These are phyloP conservation scores for Talaromyces trachyspermus DNA, from an alignment of 495 filamentous ascomycete species.

Conservation along the genomic window DNA sequence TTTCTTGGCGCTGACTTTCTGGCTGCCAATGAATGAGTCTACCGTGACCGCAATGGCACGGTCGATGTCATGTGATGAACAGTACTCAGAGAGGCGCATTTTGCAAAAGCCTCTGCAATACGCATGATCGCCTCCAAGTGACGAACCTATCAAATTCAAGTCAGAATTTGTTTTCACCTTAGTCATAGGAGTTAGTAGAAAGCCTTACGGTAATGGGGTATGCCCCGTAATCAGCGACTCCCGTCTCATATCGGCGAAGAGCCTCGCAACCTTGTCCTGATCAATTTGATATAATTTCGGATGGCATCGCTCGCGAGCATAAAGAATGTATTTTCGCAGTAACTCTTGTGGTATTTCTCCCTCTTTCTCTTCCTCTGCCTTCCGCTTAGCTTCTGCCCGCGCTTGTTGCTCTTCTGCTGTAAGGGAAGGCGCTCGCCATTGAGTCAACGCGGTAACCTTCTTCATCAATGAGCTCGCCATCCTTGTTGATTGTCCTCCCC, in stretches of 20 bases:
- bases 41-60: slow-evolving; percentile 95
- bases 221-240: slow-evolving; percentile 89
- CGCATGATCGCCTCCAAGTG: slow-evolving; percentile 97
- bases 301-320: slow-evolving; percentile 80
- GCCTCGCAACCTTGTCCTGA: slow-evolving; percentile 87
- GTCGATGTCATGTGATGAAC: slow-evolving; percentile 82
- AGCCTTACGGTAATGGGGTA: slow-evolving; percentile 92
- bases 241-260: slow-evolving; percentile 94
- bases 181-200: background rate
- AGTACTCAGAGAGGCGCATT: slow-evolving; percentile 93
- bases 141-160: slow-evolving; percentile 59
- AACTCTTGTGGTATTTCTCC: slow-evolving; percentile 87
- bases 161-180: background rate
- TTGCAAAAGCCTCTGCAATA: slow-evolving; percentile 89
- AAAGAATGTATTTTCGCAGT: slow-evolving; percentile 94
- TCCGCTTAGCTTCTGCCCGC: slow-evolving; percentile 32
- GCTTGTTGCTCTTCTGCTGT: slow-evolving; percentile 27
- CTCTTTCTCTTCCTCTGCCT: slow-evolving; percentile 52
- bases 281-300: slow-evolving; percentile 98
- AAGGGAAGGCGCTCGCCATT: slow-evolving; percentile 29
- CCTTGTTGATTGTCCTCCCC: slow-evolving; percentile 55
- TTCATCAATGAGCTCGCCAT: slow-evolving; percentile 42
- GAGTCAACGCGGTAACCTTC: slow-evolving; percentile 38
- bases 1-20: slow-evolving; percentile 98
- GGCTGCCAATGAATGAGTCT: slow-evolving; percentile 89